A percentile compares a stretch with the other conserved stretches of the same genome.
These are phyloP conservation scores for Aureobasidium zeae DNA, from an alignment of 2,329 filamentous ascomycete genomes.

Conservation along the genomic window DNA sequence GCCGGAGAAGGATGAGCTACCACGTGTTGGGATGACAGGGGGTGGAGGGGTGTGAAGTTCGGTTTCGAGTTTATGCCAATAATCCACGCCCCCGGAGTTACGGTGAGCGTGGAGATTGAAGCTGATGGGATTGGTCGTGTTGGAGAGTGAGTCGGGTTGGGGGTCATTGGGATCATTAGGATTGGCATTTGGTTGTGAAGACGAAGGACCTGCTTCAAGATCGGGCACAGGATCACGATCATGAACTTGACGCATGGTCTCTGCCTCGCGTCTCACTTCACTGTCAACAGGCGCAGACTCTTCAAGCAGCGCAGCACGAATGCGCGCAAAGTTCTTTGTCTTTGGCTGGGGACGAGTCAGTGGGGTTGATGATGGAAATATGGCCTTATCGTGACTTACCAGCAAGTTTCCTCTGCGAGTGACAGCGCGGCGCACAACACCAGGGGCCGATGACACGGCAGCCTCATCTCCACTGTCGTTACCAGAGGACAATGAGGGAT, in stretches of 20 bases:
- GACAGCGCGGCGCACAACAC: constrained; percentile 72
- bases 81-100: constrained; percentile 62
- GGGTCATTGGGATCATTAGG: constrained; percentile 49
- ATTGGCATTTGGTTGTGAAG: constrained; percentile 56
- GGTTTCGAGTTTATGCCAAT: constrained; percentile 74
- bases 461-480: constrained; percentile 69
- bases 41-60: constrained; percentile 56
- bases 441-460: constrained; percentile 47
- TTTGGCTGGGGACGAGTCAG: constrained; percentile 58
- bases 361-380: neutral
- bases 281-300: constrained; percentile 80
- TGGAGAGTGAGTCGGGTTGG: constrained; percentile 48
- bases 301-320: constrained; percentile 79
- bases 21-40: constrained; percentile 41
- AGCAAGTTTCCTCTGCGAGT: constrained; percentile 82
- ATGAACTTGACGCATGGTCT: constrained; percentile 89
- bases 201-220: constrained; percentile 23
- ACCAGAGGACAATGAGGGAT: constrained; percentile 68
- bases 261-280: constrained; percentile 82
- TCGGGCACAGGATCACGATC: constrained; percentile 60
- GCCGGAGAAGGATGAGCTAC: constrained; percentile 42
- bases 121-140: constrained; percentile 49
- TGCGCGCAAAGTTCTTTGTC: constrained; percentile 89
- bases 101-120: constrained; percentile 67
- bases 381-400: constrained; percentile 42